Evolutionary conservation across 306 rosid genomes (phyloP).

Genomic region (Arachis hypogaea): DNA sequence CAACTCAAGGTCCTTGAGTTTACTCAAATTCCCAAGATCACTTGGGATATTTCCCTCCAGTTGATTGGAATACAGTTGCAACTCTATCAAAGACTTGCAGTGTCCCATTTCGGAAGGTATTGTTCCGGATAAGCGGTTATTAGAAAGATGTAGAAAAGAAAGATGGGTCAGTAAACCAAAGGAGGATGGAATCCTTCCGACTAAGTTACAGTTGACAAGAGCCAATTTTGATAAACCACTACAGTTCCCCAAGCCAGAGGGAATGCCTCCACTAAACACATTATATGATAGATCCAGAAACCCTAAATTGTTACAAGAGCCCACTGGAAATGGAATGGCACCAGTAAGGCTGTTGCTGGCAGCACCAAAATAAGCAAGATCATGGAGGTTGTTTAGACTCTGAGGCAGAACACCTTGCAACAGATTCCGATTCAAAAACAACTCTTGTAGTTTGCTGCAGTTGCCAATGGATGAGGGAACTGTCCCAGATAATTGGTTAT

Average conservation of each 20-base stretch:
- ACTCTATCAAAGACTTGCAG: conserved; percentile 58
- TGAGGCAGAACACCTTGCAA: conserved; percentile 62
- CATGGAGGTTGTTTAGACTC: conserved; percentile 52
- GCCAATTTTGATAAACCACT: conserved; percentile 42
- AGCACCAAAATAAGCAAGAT: conserved; percentile 44
- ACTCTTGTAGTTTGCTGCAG: conserved; percentile 54
- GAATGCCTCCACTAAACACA: conserved; percentile 60
- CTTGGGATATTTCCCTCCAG: conserved; percentile 75
- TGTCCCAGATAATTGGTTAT: conserved; percentile 54
- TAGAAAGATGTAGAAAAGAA: conserved; percentile 45
- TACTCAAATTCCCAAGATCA: conserved; percentile 65
- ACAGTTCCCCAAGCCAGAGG: conserved; percentile 71
- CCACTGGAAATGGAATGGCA: conserved; percentile 51
- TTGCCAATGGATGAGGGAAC: conserved; percentile 74
- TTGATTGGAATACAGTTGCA: conserved; percentile 59
- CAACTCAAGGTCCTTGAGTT: conserved; percentile 56
- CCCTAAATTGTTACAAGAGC: conserved; percentile 49
- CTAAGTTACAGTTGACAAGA: conserved; percentile 48
- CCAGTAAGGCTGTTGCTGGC: conserved; percentile 56
- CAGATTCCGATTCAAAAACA: conserved; percentile 45
- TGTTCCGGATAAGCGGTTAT: conserved; percentile 61
- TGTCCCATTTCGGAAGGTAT: conserved; percentile 74
- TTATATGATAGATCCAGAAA: conserved; percentile 65
- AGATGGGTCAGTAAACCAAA: conserved; percentile 60
- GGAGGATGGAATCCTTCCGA: conserved; percentile 73